phyloP scores from a whole-genome alignment of 305 asterid species.

The Ajuga reptans region DNA sequence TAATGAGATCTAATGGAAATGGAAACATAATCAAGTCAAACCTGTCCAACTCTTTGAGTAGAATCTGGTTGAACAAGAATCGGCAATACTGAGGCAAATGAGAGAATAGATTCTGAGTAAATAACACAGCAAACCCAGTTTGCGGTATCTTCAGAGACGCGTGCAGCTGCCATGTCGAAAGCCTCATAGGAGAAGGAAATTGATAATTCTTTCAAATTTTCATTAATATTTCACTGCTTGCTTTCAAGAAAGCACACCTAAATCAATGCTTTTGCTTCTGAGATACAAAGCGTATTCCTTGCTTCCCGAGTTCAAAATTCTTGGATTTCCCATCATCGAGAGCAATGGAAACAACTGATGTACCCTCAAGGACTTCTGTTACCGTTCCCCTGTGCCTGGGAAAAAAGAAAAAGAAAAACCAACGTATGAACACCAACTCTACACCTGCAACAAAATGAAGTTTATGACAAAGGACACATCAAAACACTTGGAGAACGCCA shows the following conservation, averaged over 20 bases:
- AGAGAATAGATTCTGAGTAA: background rate
- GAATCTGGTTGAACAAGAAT: background rate
- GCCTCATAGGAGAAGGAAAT: background rate
- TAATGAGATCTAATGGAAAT: background rate
- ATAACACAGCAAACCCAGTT: background rate
- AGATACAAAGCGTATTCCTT: conserved; percentile 78
- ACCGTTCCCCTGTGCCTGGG: conserved; percentile 51
- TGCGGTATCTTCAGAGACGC: background rate
- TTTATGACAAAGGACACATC: background rate
- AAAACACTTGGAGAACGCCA: background rate
- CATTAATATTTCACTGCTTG: conserved; percentile 11
- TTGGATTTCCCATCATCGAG: conserved; percentile 71
- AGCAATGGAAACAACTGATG: conserved; percentile 53
- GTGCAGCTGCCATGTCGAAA: background rate
- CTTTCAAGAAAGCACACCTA: background rate
- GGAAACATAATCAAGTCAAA: background rate
- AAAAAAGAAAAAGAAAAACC: background rate
- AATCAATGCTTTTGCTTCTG: conserved; percentile 56
- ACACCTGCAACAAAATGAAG: background rate
- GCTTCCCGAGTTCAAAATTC: conserved; percentile 77
- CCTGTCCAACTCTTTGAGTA: background rate
- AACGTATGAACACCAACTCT: background rate
- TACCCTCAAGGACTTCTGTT: conserved; percentile 59
- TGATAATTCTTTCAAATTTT: background rate
- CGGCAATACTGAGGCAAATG: background rate